Percentiles rank a stretch among this genome's conserved stretches.
Evolutionary conservation across 2,329 filamentous ascomycete genomes (phyloP).

Genomic region (Neonectria neomacrospora): DNA sequence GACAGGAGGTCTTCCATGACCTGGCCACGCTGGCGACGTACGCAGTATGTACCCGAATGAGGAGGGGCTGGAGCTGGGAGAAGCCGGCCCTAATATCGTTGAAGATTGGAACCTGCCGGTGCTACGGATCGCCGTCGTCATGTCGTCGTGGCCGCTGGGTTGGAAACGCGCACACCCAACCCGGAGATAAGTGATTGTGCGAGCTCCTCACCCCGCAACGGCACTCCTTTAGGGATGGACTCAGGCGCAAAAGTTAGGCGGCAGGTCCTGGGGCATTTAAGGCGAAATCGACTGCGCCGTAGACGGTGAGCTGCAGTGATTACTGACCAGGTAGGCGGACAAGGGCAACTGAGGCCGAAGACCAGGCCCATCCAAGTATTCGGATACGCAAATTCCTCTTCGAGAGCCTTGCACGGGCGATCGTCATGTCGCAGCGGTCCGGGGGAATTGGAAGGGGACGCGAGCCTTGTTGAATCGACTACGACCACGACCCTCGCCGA

Average conservation of each 20-base stretch:
- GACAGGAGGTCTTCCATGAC: constrained; percentile 7
- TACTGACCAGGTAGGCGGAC: background rate
- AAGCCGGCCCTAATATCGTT: constrained; percentile 2
- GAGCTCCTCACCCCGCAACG: constrained; percentile 12
- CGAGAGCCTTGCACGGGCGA: constrained; percentile 34
- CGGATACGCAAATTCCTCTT: constrained; percentile 30
- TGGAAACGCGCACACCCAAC: constrained; percentile 2
- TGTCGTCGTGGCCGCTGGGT: background rate
- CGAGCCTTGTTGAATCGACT: constrained; percentile 3
- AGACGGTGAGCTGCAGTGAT: background rate
- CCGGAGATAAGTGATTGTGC: constrained; percentile 19
- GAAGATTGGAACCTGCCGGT: background rate
- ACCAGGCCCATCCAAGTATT: constrained; percentile 23
- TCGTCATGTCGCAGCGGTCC: constrained; percentile 38
- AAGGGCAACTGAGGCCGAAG: background rate
- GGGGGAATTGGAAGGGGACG: constrained; percentile 23
- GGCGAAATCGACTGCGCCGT: constrained; percentile 8
- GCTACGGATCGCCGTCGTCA: constrained; percentile 18
- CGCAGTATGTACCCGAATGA: constrained; percentile 7
- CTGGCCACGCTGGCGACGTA: constrained; percentile 12
- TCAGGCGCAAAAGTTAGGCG: constrained; percentile 20
- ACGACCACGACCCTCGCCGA: constrained; percentile 30
- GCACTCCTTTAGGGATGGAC: constrained; percentile 1
- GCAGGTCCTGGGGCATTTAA: background rate
- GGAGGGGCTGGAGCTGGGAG: constrained; percentile 1